phyloP scores from a whole-genome alignment of 768 basidiomycete genomes.

The Bullera alba region DNA sequence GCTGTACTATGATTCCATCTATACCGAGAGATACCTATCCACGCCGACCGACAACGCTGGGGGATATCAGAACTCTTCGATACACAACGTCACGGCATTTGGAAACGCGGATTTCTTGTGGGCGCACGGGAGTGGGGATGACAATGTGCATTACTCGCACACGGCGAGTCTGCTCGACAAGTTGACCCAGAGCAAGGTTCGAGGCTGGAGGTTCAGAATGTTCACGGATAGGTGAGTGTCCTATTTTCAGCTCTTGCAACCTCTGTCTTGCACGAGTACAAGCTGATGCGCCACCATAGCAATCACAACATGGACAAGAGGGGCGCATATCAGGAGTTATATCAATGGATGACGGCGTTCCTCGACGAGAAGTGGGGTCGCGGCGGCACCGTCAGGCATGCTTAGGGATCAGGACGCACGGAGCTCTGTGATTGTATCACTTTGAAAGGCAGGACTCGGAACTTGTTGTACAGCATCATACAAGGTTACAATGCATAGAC shows the following conservation, averaged over 20 bases:
- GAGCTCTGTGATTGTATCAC: too few relatives aligned
- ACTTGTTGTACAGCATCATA: too few relatives aligned
- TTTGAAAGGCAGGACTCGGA: too few relatives aligned
- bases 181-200: constrained; percentile 71
- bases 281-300: constrained; percentile 47
- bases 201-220: constrained; percentile 73
- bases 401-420: too few relatives aligned
- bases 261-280: not conserved
- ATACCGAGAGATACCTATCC: constrained; percentile 96
- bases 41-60: constrained; percentile 66
- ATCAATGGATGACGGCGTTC: constrained; percentile 77
- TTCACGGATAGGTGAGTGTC: constrained; percentile 83
- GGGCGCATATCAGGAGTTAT: constrained; percentile 75
- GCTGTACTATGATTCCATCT: constrained; percentile 66
- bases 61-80: constrained; percentile 85
- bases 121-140: constrained; percentile 89
- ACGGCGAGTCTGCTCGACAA: constrained; percentile 86
- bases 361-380: constrained; percentile 84
- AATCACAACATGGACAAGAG: constrained; percentile 70
- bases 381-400: constrained; percentile 24
- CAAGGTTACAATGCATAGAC: too few relatives aligned
- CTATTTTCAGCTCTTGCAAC: not conserved
- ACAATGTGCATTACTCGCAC: constrained; percentile 90
- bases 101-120: constrained; percentile 63
- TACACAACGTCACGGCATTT: constrained; percentile 84